These are phyloP conservation scores for Curvularia verruculosa DNA, from an alignment of 2,329 filamentous ascomycete genomes.

Conservation along the genomic window DNA sequence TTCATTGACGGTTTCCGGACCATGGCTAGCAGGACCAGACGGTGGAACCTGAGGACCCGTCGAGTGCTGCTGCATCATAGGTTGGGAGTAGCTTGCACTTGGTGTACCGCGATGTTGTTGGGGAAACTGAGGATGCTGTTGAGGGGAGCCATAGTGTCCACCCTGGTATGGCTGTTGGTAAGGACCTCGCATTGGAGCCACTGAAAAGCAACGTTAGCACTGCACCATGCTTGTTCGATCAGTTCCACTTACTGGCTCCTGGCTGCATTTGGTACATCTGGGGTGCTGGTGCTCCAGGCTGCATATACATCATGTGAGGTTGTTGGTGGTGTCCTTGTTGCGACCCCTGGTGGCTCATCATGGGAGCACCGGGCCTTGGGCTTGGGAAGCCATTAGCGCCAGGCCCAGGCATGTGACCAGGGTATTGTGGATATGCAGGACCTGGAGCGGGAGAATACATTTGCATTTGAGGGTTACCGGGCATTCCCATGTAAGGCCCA, in stretches of 20 bases:
- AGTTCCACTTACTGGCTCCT: constrained; percentile 70
- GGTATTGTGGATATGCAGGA: constrained; percentile 70
- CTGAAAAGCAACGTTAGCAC: constrained; percentile 31
- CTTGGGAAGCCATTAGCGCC: constrained; percentile 84
- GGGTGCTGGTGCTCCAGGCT: constrained; percentile 75
- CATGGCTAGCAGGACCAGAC: constrained; percentile 44
- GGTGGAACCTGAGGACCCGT: constrained; percentile 46
- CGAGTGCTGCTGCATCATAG: constrained; percentile 51
- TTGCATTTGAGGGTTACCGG: constrained; percentile 73
- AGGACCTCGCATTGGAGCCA: constrained; percentile 49
- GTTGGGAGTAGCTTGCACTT: constrained; percentile 50
- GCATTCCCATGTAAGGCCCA: constrained; percentile 72
- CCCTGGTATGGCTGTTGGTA: constrained; percentile 50
- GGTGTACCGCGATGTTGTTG: constrained; percentile 50
- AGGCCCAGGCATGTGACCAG: constrained; percentile 56
- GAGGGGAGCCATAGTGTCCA: constrained; percentile 48
- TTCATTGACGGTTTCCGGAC: constrained; percentile 43
- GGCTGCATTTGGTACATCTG: constrained; percentile 75
- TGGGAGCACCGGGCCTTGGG: constrained; percentile 78
- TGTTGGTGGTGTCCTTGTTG: constrained; percentile 80
- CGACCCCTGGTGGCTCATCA: constrained; percentile 95
- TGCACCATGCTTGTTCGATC: not conserved
- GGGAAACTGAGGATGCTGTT: constrained; percentile 50
- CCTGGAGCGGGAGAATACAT: constrained; percentile 77
- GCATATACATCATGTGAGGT: constrained; percentile 72